Percentiles rank a stretch among this genome's conserved stretches.
Evolutionary conservation across 208 protist species (phyloP).

Genomic region (Porcisia deanei): DNA sequence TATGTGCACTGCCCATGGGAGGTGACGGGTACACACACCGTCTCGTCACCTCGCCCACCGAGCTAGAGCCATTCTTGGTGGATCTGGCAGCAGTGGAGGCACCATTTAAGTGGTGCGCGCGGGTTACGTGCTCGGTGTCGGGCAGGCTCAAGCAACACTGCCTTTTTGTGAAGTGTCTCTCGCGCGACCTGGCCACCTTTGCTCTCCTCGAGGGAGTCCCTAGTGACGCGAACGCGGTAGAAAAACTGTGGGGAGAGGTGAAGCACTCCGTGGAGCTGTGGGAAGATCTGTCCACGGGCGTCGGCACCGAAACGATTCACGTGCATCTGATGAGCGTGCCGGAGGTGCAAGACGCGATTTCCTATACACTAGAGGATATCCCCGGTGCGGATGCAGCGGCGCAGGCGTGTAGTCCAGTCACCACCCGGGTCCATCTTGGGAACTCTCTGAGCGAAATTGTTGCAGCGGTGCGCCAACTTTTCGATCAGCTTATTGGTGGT

Average conservation of each 20-base stretch:
- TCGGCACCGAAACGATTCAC: conserved; percentile 9
- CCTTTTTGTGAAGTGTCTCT: conserved; percentile 11
- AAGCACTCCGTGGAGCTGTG: conserved; percentile 5
- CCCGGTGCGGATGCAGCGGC: neutral
- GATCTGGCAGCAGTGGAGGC: neutral
- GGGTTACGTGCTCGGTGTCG: conserved; percentile 17
- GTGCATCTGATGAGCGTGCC: conserved; percentile 26
- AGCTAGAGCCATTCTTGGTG: neutral
- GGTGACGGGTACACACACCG: neutral
- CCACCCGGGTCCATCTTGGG: conserved; percentile 46
- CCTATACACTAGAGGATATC: conserved; percentile 17
- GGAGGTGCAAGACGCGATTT: conserved; percentile 4
- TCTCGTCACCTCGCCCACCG: neutral
- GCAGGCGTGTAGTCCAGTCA: neutral
- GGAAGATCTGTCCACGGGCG: neutral
- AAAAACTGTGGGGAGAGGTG: neutral
- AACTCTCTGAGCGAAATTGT: conserved; percentile 41
- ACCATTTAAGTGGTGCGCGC: conserved; percentile 15
- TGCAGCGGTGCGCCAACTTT: conserved; percentile 26
- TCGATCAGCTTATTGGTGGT: conserved; percentile 27
- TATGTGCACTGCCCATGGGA: conserved; percentile 14
- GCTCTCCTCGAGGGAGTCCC: neutral
- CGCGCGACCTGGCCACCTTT: neutral
- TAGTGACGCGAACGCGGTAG: neutral
- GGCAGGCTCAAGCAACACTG: conserved; percentile 8